Conservation (phyloP, 805 yeast species). For the Starmerella tilneyi region DNA sequence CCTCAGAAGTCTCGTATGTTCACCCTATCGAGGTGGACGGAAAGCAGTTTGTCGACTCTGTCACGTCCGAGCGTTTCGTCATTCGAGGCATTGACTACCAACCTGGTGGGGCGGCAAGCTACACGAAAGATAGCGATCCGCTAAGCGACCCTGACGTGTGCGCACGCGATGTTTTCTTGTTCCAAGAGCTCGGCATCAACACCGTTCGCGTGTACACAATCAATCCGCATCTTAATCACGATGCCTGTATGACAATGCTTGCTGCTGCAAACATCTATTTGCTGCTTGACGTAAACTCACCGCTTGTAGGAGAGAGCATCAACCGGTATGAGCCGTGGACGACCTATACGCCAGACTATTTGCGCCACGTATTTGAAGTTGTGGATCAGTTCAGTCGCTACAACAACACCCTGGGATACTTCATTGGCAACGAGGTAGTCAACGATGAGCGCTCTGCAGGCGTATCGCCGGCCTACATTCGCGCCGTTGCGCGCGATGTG, state of each 20-base stretch:
- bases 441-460: slow-evolving; percentile 60
- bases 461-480: slow-evolving; percentile 62
- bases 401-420: slow-evolving; percentile 81
- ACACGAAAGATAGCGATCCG: slow-evolving; percentile 51
- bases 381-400: slow-evolving; percentile 73
- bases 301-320: slow-evolving; percentile 63
- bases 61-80: slow-evolving; percentile 61
- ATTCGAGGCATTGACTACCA: slow-evolving; percentile 89
- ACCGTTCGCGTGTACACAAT: slow-evolving; percentile 81
- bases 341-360: slow-evolving; percentile 58
- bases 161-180: slow-evolving; percentile 68
- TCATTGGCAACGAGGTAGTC: slow-evolving; percentile 85
- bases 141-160: slow-evolving; percentile 61
- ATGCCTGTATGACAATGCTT: slow-evolving; percentile 78
- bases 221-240: slow-evolving; percentile 73
- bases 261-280: slow-evolving; percentile 90
- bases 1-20: slow-evolving; percentile 25
- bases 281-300: slow-evolving; percentile 85
- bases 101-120: slow-evolving; percentile 86
- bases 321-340: slow-evolving; percentile 93
- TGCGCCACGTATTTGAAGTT: slow-evolving; percentile 66
- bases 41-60: slow-evolving; percentile 63
- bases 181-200: slow-evolving; percentile 78
- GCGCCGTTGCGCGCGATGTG: slow-evolving; percentile 71
- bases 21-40: slow-evolving; percentile 64